Evolutionary conservation across 2,329 filamentous ascomycete species (phyloP).

Genomic region (Penicillium sp.): DNA sequence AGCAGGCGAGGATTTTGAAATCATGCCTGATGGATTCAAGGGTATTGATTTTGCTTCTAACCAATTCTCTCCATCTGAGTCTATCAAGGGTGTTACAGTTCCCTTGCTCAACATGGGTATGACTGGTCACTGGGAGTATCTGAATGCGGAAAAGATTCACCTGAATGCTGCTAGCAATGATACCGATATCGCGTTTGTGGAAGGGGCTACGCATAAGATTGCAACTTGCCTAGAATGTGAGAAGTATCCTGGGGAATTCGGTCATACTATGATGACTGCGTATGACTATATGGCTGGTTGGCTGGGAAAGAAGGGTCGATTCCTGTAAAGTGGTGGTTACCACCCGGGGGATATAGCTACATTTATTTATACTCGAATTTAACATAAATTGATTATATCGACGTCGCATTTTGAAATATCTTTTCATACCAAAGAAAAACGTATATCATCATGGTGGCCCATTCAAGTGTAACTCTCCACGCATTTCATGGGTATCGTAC

Average conservation of each 20-base stretch:
- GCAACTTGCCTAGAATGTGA: neutral
- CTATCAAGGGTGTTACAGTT: conserved; percentile 11
- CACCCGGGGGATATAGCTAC: neutral
- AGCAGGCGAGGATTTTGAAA: neutral
- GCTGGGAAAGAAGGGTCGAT: no score
- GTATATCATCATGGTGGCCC: conserved; percentile 19
- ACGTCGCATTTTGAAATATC: conserved; percentile 7
- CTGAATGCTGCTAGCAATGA: conserved; percentile 16
- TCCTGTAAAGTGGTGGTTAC: no score
- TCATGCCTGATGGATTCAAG: conserved; percentile 1
- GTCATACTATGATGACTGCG: neutral
- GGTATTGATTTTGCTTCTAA: conserved; percentile 16
- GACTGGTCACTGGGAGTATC: conserved; percentile 22
- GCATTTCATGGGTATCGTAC: conserved; percentile 22
- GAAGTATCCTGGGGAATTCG: neutral
- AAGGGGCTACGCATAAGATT: neutral
- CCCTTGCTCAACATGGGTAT: conserved; percentile 17
- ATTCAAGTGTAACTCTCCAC: conserved; percentile 8
- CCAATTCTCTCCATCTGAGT: conserved; percentile 12
- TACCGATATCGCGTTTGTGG: neutral
- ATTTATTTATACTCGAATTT: neutral
- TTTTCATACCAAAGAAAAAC: conserved; percentile 16
- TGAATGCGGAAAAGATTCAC: conserved; percentile 22
- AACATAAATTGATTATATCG: neutral
- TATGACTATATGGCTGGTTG: neutral